Evolutionary conservation across 352 stramenopile species (phyloP), one percentile per base, ranked within the genome.

Genomic region (Pythium coloratum): DNA sequence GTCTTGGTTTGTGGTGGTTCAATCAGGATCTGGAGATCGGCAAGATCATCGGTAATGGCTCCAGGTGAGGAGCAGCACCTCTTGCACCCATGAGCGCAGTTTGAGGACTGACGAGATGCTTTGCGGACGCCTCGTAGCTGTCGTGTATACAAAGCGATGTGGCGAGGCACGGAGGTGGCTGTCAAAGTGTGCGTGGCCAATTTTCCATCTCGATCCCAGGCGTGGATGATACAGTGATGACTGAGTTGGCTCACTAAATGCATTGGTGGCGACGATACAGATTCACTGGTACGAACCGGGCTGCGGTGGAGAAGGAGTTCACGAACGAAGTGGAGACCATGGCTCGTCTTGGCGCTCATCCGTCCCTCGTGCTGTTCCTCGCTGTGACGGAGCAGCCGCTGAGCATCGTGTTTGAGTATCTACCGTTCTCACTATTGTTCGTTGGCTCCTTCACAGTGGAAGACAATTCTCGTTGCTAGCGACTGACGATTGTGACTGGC

Each of bases 391-490:
- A 66, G 12, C 77, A 80, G 53, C 86, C 86, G 50, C 65, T 89
- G 16, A 79, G 78, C 20, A 82, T 94, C 38, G 70, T 92, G 16
- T 81, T 94, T 26, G 86, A 94, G 64, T 92, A 89, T 62, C 76
- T 93, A 6, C 80, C 81, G 2, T 91, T 92, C 60, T 91, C 82
- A 6, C 76, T 93, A 13, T 94, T 92, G 84, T 92, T 77, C 30
- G 77, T 72, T 7, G 16, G 49, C 24, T 53, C 38, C 7, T 14
- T 64, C 36, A 24, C 1, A 32, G 6, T 40, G 18, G 9, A 40
- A 20, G 20, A 32, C 26, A 6, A 24, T 30, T 0, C 3, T 5
- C 20, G 3, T 49, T 2, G 46, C 46, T n/a, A 14, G 20, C 46
- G 12, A 10, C 7, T 30, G 46, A 53, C 16, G n/a, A 30, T 28